Percentiles rank a stretch among this genome's conserved stretches.
Evolutionary conservation across 192 early-diverging fungal species (phyloP).

Genomic region (Linnemannia schmuckeri): DNA sequence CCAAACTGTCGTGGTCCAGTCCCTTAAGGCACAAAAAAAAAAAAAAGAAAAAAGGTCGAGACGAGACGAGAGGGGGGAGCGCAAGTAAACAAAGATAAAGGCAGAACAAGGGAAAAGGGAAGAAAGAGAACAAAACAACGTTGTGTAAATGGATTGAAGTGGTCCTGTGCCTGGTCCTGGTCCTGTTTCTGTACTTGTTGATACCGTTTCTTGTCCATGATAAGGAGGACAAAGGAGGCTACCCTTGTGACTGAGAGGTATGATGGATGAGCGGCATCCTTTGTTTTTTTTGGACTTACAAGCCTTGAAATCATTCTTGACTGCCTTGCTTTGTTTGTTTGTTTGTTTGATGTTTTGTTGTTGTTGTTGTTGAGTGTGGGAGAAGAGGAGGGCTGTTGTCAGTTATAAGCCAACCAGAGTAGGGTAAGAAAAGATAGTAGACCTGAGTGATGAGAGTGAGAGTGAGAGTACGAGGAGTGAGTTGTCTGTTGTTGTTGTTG

Average conservation of each 20-base stretch:
- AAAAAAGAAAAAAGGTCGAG: background rate
- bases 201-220: background rate
- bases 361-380: background rate
- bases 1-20: slow-evolving; percentile 3
- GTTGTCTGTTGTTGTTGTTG: background rate
- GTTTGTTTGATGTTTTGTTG: background rate
- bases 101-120: background rate
- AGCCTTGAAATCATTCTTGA: slow-evolving; percentile 48
- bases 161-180: background rate
- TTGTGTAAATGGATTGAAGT: background rate
- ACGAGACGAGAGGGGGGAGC: background rate
- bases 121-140: background rate
- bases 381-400: too few species aligned
- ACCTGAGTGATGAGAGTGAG: background rate
- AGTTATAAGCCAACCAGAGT: too few species aligned
- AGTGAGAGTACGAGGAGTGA: background rate
- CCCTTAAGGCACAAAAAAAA: background rate
- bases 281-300: slow-evolving; percentile 23
- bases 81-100: too few species aligned
- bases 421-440: background rate
- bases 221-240: too few species aligned
- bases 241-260: too few species aligned
- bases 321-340: background rate
- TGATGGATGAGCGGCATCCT: too few species aligned
- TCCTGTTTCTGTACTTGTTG: background rate